Conservation (phyloP, 2,329 filamentous ascomycete species). For the Corinectria fuckeliana region DNA sequence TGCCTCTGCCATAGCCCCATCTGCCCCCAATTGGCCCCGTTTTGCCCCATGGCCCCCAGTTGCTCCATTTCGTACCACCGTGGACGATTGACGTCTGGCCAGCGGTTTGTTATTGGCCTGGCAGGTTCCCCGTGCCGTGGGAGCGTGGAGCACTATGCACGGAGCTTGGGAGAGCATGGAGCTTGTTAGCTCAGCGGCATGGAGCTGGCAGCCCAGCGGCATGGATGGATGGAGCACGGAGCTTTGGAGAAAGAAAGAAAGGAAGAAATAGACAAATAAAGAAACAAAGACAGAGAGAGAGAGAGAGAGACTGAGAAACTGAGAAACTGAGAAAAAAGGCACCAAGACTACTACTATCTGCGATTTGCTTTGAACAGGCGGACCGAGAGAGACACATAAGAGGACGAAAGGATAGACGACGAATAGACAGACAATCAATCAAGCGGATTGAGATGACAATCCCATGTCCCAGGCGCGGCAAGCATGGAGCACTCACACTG, state of each 20-base stretch:
- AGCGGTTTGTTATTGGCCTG: slow-evolving; percentile 14
- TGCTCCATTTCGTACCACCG: neutral
- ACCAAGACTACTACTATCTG: no score
- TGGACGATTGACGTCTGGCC: slow-evolving; percentile 17
- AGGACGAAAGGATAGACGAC: no score
- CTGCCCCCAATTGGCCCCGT: neutral
- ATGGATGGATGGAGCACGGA: neutral
- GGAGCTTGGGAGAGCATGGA: neutral
- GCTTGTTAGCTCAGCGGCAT: neutral
- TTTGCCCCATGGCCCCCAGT: neutral
- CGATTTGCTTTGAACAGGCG: no score
- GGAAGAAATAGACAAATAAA: no score
- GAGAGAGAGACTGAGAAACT: no score
- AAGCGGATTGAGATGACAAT: no score
- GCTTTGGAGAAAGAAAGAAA: neutral
- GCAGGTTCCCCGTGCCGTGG: slow-evolving; percentile 18
- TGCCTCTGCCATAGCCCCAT: neutral
- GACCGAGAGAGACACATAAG: no score
- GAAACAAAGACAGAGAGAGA: no score
- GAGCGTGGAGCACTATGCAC: neutral
- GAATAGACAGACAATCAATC: no score
- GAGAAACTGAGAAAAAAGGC: no score
- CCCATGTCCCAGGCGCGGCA: neutral
- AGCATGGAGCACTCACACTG: neutral
- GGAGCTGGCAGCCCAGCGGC: neutral